Base-by-base conservation (phyloP, 306 rosid species). In the Ammopiptanthus mongolicus region DNA sequence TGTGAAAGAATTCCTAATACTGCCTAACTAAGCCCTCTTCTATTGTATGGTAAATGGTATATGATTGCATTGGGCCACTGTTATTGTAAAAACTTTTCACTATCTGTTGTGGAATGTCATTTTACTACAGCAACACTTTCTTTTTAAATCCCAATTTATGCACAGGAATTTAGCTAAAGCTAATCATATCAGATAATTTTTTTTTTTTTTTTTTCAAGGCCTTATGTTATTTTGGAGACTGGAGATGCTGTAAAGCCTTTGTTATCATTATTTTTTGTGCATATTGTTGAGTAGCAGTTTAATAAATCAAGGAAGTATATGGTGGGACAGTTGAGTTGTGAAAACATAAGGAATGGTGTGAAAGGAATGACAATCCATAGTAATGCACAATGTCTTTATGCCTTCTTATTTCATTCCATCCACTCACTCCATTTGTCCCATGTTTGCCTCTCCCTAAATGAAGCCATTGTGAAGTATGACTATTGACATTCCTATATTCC, bases 201-300 rank as follows among this genome's bases (percentile, higher is more conserved):
- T n/a, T 72, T 31, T 67, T n/a, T n/a, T n/a, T n/a, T n/a, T 19
- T 39, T 28, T 8, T 12, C 5, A 59, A 23, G 65, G 69, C 52
- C 19, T 57, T 29, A 52, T 21, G 21, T 29, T 62, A 19, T 15
- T n/a, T 62, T 51, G 46, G 75, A 50, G 10, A 50, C 33, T 2
- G 41, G 71, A 18, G 10, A 22, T 8, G 6, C 10, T 4, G 14
- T 80, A 37, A 21, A 71, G 52, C 39, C 28, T 14, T 25, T 53
- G 34, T 15, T 42, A 19, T 62, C 11, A 25, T 57, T 58, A 14
- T 41, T 44, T 64, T 39, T 21, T 46, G 36, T 25, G 10, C n/a
- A 5, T 65, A 65, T 64, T 63, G 72, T 72, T 13, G 28, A 57
- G 3, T 60, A 62, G 77, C 8, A 25, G 47, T 31, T 81, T 69